Evolutionary conservation across 768 basidiomycete genomes (phyloP).

Genomic region (Mycena alexandri): DNA sequence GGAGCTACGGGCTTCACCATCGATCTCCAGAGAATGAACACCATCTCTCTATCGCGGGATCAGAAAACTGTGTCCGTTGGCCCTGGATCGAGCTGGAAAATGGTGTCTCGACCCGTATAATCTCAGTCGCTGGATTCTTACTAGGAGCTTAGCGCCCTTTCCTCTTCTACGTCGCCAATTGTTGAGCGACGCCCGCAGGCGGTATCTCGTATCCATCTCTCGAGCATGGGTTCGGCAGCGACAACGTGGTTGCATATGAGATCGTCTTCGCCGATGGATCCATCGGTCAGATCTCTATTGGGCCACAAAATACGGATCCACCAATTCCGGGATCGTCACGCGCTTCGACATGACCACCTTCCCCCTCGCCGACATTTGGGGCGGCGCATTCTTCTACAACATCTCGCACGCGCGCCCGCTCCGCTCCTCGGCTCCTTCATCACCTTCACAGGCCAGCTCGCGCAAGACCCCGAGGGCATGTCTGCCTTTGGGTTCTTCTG

Average conservation of each 20-base stretch:
- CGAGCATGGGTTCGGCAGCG: conserved; percentile 30
- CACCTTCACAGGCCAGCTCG: conserved; percentile 19
- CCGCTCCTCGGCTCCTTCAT: conserved; percentile 25
- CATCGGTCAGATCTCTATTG: too few relatives aligned
- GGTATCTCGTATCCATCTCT: conserved; percentile 36
- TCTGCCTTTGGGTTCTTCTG: conserved; percentile 23
- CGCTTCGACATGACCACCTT: conserved; percentile 35
- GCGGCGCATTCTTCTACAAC: conserved; percentile 32
- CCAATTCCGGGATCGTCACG: conserved; percentile 40
- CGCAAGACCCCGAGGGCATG: conserved; percentile 22
- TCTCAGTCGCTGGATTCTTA: conserved; percentile 35
- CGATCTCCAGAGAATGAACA: conserved; percentile 24
- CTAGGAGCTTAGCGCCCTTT: conserved; percentile 21
- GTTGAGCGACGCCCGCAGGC: conserved; percentile 19
- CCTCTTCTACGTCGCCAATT: not conserved
- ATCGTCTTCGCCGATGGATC: conserved; percentile 35
- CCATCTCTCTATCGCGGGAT: conserved; percentile 20
- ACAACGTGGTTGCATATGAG: conserved; percentile 36
- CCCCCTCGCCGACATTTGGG: conserved; percentile 30
- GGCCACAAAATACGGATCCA: conserved; percentile 35
- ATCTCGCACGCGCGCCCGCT: conserved; percentile 15
- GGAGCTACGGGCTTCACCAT: conserved; percentile 29
- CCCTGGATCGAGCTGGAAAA: conserved; percentile 24
- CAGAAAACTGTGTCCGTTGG: conserved; percentile 23
- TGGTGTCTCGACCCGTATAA: conserved; percentile 25